phyloP scores from a whole-genome alignment of 345 rosid species.

The Ricinus communis region DNA sequence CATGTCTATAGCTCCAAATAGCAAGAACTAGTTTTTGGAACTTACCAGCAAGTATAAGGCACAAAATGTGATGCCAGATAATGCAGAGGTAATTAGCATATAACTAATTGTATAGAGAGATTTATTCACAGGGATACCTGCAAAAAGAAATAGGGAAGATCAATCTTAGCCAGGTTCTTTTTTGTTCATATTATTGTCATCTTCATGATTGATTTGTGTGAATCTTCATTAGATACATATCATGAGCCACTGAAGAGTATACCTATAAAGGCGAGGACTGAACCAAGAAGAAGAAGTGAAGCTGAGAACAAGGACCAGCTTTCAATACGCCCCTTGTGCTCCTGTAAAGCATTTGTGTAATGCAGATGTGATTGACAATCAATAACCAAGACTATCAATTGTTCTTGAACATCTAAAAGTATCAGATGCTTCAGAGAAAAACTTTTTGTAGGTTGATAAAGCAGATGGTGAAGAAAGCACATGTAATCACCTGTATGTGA shows the following conservation, averaged over 20 bases:
- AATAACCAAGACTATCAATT: not conserved
- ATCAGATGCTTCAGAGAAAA: not conserved
- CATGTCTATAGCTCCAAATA: not conserved
- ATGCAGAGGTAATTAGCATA: slow-evolving; percentile 45
- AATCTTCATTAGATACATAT: not conserved
- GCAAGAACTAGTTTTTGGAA: not conserved
- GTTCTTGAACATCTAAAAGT: not conserved
- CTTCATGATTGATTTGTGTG: not conserved
- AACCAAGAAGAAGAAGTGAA: slow-evolving; percentile 30
- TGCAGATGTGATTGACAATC: not conserved
- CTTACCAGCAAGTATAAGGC: slow-evolving; percentile 44
- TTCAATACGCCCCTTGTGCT: slow-evolving; percentile 35
- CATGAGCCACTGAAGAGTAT: slow-evolving; percentile 6
- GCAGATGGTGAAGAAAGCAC: not conserved
- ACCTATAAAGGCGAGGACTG: slow-evolving; percentile 37
- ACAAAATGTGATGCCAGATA: slow-evolving; percentile 41
- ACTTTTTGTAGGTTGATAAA: not conserved
- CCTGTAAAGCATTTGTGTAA: slow-evolving; percentile 27
- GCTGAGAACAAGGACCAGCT: slow-evolving; percentile 35
- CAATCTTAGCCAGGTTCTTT: too few relatives aligned
- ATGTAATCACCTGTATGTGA: slow-evolving; percentile 30
- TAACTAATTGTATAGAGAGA: slow-evolving; percentile 41
- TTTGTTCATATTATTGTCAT: not conserved
- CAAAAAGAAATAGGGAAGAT: not conserved
- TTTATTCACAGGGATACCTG: slow-evolving; percentile 47